Percentiles rank a stretch among this genome's conserved stretches.
Conservation (phyloP, 805 yeast genomes). For the Barnettozyma wickerhamii region DNA sequence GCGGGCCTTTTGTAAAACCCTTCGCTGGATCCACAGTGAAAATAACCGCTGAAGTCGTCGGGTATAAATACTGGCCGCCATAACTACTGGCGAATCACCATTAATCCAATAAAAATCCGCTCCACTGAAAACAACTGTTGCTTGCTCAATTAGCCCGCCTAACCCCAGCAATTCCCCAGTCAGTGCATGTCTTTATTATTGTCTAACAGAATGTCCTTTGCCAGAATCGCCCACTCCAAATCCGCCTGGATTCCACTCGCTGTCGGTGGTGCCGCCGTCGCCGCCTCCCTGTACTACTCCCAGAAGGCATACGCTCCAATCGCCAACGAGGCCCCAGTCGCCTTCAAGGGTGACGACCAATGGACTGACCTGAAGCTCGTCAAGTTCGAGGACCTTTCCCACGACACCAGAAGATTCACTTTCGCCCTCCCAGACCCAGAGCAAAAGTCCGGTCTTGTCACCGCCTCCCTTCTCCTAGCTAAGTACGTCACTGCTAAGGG, state of each 20-base stretch:
- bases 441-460: slow-evolving; percentile 67
- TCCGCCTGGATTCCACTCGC: slow-evolving; percentile 33
- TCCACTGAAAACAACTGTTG: background rate
- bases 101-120: too few relatives aligned
- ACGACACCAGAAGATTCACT: slow-evolving; percentile 62
- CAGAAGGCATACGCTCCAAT: slow-evolving; percentile 24
- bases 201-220: slow-evolving; percentile 23
- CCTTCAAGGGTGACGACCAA: slow-evolving; percentile 58
- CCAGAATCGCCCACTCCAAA: slow-evolving; percentile 21
- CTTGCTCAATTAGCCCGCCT: background rate
- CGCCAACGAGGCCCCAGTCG: slow-evolving; percentile 36
- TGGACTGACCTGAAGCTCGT: slow-evolving; percentile 68
- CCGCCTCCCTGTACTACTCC: slow-evolving; percentile 29
- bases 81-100: too few relatives aligned
- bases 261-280: slow-evolving; percentile 45
- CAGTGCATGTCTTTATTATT: too few relatives aligned
- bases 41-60: too few relatives aligned
- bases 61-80: too few relatives aligned
- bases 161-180: too few relatives aligned
- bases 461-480: slow-evolving; percentile 78
- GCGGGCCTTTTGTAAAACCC: too few relatives aligned
- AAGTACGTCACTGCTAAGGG: slow-evolving; percentile 84
- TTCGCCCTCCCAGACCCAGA: slow-evolving; percentile 67
- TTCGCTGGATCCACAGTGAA: too few relatives aligned
- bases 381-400: slow-evolving; percentile 45